Evolutionary conservation across 139 green algal species (phyloP), one percentile per base, ranked within the genome.

Genomic region (Chlamydomonas incerta): DNA sequence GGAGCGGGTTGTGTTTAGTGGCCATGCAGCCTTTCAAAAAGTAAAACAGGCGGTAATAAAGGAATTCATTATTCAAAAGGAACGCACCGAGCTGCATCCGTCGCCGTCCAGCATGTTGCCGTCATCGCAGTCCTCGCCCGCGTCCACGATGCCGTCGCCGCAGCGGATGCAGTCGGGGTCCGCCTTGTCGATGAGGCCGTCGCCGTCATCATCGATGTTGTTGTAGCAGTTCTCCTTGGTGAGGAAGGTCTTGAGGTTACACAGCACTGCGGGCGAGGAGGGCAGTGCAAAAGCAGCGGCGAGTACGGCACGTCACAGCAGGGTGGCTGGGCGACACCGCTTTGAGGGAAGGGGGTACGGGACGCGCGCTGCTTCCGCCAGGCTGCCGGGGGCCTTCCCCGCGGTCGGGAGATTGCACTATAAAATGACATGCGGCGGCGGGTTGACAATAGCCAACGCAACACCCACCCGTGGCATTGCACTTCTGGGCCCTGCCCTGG

Each of bases 111-210:
- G 66, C 31, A 72, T 72, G 26, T 83, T 83, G 37, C 74, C 85
- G 41, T 89, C 75, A 21, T 87, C 86, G 47, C 86, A 87, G 17
- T 83, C n/a, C 86, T 90, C 86, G 4, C 37, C 52, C 24, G 83
- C 57, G 71, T 87, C 79, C 1, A 84, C 29, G 5, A 80, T 37
- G 15, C 72, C 81, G 60, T 90, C 79, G 13, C 86, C 86, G 35
- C 86, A 90, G n/a, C 58, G 33, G 79, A 80, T 87, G 86, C 86
- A 90, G 33, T 66, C 85, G 15, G 85, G 76, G 65, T 89, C 85
- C 0, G 23, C 26, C 29, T 82, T 82, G 70, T 89, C 85, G 20
- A 82, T 47, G 26, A 82, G 29, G 17, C 69, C 69, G 69, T 89
- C 74, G 26, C 57, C 57, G 26, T 89, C 85, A 66, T 89, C 82